phyloP scores from a whole-genome alignment of 495 filamentous ascomycete genomes.

The Peziza echinospora region DNA sequence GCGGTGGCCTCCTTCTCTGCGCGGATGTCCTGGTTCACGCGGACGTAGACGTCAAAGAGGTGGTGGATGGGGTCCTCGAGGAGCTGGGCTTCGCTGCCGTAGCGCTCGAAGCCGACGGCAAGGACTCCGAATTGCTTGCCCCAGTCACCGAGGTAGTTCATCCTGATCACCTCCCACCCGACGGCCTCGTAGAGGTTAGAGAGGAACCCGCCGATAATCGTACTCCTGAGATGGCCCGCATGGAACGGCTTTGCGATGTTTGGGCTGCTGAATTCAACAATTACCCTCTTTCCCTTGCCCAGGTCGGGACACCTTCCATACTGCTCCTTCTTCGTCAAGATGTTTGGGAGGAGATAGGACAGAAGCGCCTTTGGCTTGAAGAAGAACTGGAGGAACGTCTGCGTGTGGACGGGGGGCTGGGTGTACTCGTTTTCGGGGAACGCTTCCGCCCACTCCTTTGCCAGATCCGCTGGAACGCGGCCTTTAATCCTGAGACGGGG shows the following conservation, averaged over 20 bases:
- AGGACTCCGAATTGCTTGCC: constrained; percentile 42
- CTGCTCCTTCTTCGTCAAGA: constrained; percentile 35
- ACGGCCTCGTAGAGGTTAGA: constrained; percentile 35
- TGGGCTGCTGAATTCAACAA: constrained; percentile 37
- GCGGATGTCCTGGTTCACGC: constrained; percentile 35
- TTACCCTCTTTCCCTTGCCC: constrained; percentile 41
- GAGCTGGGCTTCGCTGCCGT: constrained; percentile 36
- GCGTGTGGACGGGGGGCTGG: constrained; percentile 37
- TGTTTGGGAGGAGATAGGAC: constrained; percentile 38
- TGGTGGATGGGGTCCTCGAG: constrained; percentile 39
- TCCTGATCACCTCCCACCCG: constrained; percentile 39
- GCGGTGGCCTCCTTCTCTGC: constrained; percentile 34
- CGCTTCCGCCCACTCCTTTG: constrained; percentile 48
- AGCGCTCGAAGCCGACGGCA: constrained; percentile 35
- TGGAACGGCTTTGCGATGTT: constrained; percentile 51
- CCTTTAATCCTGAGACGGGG: constrained; percentile 64
- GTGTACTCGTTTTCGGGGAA: constrained; percentile 58
- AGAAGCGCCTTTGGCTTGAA: constrained; percentile 40
- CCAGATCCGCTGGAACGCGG: constrained; percentile 53
- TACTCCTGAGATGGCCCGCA: constrained; percentile 42
- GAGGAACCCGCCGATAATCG: constrained; percentile 45
- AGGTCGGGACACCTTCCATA: constrained; percentile 49
- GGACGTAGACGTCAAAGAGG: constrained; percentile 41
- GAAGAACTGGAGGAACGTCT: constrained; percentile 64
- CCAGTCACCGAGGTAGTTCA: constrained; percentile 51